Conservation (phyloP, 2,329 filamentous ascomycete genomes). For the Neonectria sp. region DNA sequence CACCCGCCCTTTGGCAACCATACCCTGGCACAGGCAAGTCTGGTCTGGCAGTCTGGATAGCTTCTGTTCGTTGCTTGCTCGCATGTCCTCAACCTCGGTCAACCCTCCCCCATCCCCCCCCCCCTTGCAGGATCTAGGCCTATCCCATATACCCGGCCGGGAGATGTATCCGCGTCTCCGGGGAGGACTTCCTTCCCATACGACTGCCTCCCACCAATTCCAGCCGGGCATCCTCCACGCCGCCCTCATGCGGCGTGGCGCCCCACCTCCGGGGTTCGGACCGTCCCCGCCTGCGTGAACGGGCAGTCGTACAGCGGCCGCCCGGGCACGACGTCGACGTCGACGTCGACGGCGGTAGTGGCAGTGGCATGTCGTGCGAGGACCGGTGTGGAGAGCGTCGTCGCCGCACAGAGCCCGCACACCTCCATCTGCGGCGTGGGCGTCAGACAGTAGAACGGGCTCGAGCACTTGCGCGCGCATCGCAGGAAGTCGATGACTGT, state of each 20-base stretch:
- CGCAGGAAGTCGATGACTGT: constrained; percentile 49
- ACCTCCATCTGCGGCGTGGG: constrained; percentile 47
- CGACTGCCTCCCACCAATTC: neutral
- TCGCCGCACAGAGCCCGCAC: constrained; percentile 44
- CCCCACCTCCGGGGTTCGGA: constrained; percentile 22
- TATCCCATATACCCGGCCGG: neutral
- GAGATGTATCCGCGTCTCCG: neutral
- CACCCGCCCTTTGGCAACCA: neutral
- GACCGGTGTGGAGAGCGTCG: constrained; percentile 45
- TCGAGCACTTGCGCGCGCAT: constrained; percentile 50
- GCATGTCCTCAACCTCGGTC: neutral
- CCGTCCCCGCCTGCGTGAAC: constrained; percentile 27
- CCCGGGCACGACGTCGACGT: constrained; percentile 26
- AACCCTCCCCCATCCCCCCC: neutral
- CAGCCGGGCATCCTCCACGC: neutral
- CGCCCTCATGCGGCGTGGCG: constrained; percentile 4
- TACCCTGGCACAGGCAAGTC: too few relatives aligned
- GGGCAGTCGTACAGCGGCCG: constrained; percentile 36
- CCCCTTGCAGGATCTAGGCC: neutral
- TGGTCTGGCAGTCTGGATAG: neutral
- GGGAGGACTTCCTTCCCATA: neutral
- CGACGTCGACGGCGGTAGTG: constrained; percentile 21
- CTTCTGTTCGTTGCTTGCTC: neutral
- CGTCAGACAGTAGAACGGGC: constrained; percentile 50
- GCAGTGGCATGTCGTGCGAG: constrained; percentile 41